Conservation (phyloP, 176 grass and related monocot species). For the Bothriochloa decipiens region DNA sequence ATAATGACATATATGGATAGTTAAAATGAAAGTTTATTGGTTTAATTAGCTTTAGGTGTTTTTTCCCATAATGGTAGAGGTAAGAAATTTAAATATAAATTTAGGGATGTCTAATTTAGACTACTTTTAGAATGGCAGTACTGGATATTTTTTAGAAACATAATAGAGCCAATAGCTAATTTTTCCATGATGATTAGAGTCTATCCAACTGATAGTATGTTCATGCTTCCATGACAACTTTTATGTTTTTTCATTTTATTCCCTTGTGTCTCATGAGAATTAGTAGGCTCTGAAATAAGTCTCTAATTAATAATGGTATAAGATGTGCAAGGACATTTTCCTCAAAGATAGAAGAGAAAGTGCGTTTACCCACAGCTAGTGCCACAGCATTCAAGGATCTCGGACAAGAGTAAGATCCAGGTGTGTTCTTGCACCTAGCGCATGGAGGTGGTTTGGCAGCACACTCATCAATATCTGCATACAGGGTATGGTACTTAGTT, state of each 20-base stretch:
- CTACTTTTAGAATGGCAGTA: not conserved
- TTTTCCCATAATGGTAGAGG: not conserved
- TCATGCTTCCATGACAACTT: not conserved
- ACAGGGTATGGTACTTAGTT: not conserved
- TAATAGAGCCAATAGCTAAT: not conserved
- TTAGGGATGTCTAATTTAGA: too few species aligned
- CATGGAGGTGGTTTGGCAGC: not conserved
- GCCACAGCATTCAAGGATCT: not conserved
- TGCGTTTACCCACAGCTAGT: constrained; percentile 3
- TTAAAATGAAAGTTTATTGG: not conserved
- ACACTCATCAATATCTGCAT: constrained; percentile 38
- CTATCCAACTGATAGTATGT: not conserved
- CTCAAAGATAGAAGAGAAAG: not conserved
- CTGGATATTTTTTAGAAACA: not conserved
- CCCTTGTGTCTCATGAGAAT: too few species aligned
- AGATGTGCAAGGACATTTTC: not conserved
- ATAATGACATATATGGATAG: not conserved
- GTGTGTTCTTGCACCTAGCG: constrained; percentile 3
- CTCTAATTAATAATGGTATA: too few species aligned
- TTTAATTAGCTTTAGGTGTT: not conserved
- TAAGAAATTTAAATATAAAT: not conserved
- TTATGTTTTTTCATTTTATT: not conserved
- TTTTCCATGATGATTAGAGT: not conserved
- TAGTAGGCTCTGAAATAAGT: too few species aligned
- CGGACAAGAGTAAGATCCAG: not conserved